These are phyloP conservation scores for Euphrasia arctica DNA, from an alignment of 305 asterid species.

Conservation along the genomic window DNA sequence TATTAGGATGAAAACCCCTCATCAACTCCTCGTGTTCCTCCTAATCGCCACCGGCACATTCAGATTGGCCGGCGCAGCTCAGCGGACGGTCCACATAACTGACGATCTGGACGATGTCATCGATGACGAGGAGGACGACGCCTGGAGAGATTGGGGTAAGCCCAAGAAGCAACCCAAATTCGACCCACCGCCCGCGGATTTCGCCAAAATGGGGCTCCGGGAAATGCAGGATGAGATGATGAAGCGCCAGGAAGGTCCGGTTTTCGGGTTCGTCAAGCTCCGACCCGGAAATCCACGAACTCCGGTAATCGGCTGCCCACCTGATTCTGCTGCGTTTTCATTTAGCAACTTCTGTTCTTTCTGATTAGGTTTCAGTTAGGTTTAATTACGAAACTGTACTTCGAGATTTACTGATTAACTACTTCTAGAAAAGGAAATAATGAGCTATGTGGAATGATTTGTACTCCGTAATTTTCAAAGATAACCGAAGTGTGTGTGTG, in stretches of 20 bases:
- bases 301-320: constrained; percentile 37
- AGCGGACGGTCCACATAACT: constrained; percentile 71
- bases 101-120: constrained; percentile 83
- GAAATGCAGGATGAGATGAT: constrained; percentile 65
- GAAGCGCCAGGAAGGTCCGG: constrained; percentile 68
- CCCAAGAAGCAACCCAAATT: constrained; percentile 46
- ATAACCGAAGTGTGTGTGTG: background rate
- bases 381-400: background rate
- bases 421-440: too few relatives aligned
- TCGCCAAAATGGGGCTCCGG: constrained; percentile 42
- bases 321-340: background rate
- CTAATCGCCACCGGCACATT: constrained; percentile 35
- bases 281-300: constrained; percentile 63
- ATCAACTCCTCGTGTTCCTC: constrained; percentile 38
- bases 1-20: constrained; percentile 28
- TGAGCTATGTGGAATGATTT: too few relatives aligned
- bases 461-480: background rate
- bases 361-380: constrained; percentile 1
- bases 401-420: background rate
- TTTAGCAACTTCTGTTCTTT: background rate
- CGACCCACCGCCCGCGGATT: constrained; percentile 77
- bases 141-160: constrained; percentile 80
- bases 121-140: constrained; percentile 82
- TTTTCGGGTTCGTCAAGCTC: constrained; percentile 91
- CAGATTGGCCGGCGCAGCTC: constrained; percentile 44